Percentiles rank a stretch among this genome's conserved stretches.
phyloP scores from a whole-genome alignment of 2,329 filamentous ascomycete species.

The Sporothrix euskadiensis region DNA sequence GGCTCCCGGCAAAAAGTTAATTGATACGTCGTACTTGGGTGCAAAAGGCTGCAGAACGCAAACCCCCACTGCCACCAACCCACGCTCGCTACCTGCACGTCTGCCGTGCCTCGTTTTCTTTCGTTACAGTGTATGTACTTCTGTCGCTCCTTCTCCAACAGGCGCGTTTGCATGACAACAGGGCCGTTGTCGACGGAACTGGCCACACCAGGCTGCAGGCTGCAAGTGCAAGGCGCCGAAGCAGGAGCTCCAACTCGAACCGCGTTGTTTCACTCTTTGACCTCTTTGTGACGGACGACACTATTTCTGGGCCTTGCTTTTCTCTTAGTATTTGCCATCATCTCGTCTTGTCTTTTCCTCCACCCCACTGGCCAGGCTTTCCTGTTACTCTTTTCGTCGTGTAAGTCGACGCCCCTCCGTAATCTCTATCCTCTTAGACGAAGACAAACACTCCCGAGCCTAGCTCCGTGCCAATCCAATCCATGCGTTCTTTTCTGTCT shows the following conservation, averaged over 20 bases:
- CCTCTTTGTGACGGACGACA: neutral
- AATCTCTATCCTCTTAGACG: constrained; percentile 15
- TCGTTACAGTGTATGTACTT: too few relatives aligned
- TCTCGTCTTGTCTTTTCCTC: neutral
- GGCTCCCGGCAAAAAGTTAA: constrained; percentile 6
- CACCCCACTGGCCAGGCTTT: constrained; percentile 13
- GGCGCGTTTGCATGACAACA: constrained; percentile 27
- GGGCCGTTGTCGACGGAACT: constrained; percentile 23
- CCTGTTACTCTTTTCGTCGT: constrained; percentile 28
- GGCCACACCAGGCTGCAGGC: neutral
- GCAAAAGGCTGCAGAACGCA: neutral
- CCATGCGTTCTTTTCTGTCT: constrained; percentile 20
- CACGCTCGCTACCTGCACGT: constrained; percentile 1
- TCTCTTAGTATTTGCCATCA: neutral
- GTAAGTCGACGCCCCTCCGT: constrained; percentile 22
- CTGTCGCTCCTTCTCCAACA: neutral
- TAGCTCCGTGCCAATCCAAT: constrained; percentile 10
- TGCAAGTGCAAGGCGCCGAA: constrained; percentile 25
- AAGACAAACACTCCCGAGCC: neutral
- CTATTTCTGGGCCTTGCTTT: neutral
- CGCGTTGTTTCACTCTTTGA: neutral
- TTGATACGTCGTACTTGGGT: too few relatives aligned
- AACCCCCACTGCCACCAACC: constrained; percentile 20
- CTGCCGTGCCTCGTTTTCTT: constrained; percentile 3
- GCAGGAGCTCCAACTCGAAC: constrained; percentile 26